Percentiles rank a stretch among this genome's conserved stretches.
These are phyloP conservation scores for Pseudogymnoascus verrucosus DNA, from an alignment of 2,329 filamentous ascomycete species.

Conservation along the genomic window DNA sequence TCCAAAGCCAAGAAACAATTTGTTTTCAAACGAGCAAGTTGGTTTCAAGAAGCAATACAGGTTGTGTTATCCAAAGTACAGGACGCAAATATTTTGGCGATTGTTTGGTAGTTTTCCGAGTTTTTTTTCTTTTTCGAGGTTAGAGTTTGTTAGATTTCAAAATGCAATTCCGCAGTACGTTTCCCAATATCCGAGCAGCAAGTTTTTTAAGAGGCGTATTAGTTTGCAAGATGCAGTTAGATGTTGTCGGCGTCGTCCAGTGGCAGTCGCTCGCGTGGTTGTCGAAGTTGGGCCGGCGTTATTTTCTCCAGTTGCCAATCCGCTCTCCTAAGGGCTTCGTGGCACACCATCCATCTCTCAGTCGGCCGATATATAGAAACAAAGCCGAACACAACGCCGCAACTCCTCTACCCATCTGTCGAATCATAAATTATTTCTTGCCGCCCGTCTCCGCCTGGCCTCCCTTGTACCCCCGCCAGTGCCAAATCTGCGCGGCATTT, in stretches of 20 bases:
- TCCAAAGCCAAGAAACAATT: background rate
- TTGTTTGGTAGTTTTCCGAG: background rate
- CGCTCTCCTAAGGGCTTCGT: background rate
- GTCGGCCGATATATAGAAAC: background rate
- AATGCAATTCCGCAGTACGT: background rate
- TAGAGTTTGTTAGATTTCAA: background rate
- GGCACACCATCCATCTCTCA: background rate
- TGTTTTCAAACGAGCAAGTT: background rate
- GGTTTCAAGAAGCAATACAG: background rate
- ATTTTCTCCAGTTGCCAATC: background rate
- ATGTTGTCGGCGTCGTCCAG: background rate
- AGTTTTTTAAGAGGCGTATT: background rate
- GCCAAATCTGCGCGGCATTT: background rate
- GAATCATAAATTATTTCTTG: background rate
- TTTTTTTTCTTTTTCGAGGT: background rate
- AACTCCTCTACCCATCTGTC: background rate
- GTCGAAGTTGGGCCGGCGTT: background rate
- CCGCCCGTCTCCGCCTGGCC: background rate
- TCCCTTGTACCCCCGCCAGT: background rate
- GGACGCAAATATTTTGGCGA: background rate
- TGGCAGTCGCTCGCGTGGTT: background rate
- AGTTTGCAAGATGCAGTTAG: background rate
- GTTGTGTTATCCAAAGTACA: background rate
- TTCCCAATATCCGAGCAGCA: background rate
- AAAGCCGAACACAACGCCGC: background rate